Evolutionary conservation across 306 rosid species (phyloP).

Genomic region (Vigna mungo): DNA sequence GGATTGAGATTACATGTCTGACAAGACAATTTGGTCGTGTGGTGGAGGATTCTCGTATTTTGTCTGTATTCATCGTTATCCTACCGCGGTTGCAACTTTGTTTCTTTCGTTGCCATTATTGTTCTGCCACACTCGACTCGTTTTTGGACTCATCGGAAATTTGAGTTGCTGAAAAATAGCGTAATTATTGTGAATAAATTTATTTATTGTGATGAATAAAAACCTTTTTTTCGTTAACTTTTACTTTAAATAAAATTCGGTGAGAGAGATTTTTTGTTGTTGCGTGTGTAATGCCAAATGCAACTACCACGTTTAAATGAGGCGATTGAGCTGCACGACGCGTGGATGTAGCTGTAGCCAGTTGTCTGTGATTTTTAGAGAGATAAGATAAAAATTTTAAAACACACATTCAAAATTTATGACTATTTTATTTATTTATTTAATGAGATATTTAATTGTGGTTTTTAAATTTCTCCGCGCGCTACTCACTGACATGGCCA

Average conservation of each 20-base stretch:
- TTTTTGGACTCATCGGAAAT: conserved; percentile 13
- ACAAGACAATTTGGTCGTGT: neutral
- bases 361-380: conserved; percentile 40
- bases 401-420: conserved; percentile 15
- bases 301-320: conserved; percentile 39
- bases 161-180: neutral
- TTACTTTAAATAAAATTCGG: neutral
- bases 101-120: neutral
- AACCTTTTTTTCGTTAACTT: neutral
- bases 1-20: neutral
- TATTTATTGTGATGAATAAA: neutral
- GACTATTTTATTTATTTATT: conserved; percentile 2
- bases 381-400: neutral
- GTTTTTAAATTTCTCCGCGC: conserved; percentile 38
- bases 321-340: conserved; percentile 37
- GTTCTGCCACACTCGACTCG: neutral
- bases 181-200: neutral
- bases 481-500: conserved; percentile 1
- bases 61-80: neutral
- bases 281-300: neutral
- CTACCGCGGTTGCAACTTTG: neutral
- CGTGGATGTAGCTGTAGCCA: conserved; percentile 58
- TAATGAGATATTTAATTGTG: neutral
- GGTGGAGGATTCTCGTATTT: neutral
- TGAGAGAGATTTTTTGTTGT: neutral